Evolutionary conservation across 768 basidiomycete species (phyloP).

Genomic region (Kwoniella bestiolae): DNA sequence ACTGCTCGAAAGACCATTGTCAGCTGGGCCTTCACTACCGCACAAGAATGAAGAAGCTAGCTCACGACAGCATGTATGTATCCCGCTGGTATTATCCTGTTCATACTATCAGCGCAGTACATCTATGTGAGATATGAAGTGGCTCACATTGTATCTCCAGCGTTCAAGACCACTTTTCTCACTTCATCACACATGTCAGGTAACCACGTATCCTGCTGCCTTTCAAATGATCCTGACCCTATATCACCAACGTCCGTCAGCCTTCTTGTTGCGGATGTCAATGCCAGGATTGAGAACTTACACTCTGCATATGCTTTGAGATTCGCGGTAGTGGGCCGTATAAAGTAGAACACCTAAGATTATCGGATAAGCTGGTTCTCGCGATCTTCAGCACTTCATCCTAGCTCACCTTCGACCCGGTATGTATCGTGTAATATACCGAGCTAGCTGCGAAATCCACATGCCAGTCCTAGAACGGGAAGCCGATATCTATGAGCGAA

Average conservation of each 20-base stretch:
- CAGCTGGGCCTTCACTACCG: neutral
- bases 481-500: conserved; percentile 16
- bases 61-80: conserved; percentile 98
- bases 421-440: conserved; percentile 94
- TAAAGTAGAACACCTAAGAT: conserved; percentile 89
- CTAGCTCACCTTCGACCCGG: conserved; percentile 72
- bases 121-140: too few species aligned
- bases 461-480: conserved; percentile 83
- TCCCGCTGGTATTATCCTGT: conserved; percentile 82
- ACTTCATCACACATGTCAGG: conserved; percentile 93
- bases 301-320: conserved; percentile 88
- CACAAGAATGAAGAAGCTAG: conserved; percentile 12
- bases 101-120: neutral
- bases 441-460: conserved; percentile 96
- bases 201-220: conserved; percentile 85
- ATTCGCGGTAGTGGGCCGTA: conserved; percentile 82
- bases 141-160: conserved; percentile 55
- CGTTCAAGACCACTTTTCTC: conserved; percentile 62
- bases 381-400: neutral
- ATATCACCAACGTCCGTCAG: neutral
- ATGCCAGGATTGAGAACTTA: conserved; percentile 24
- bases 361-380: neutral
- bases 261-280: neutral
- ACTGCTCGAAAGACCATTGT: conserved; percentile 60
- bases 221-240: conserved; percentile 77